A percentile compares a stretch with the other conserved stretches of the same genome.
Evolutionary conservation across 768 basidiomycete genomes (phyloP).

Genomic region (Gyrodon lividus): DNA sequence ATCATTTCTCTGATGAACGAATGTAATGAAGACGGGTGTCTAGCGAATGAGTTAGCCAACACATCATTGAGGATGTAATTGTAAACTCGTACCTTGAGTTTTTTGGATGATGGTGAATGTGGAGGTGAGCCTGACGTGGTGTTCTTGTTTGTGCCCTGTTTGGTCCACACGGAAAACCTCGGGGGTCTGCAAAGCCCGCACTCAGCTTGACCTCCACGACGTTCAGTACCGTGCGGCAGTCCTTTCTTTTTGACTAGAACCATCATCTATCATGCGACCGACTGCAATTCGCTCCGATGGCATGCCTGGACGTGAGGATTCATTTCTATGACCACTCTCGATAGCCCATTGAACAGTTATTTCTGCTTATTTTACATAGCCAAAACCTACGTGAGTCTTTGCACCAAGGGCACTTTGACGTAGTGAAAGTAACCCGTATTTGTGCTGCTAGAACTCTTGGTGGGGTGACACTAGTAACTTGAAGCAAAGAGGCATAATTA

Average conservation of each 20-base stretch:
- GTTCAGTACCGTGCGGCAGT: not conserved
- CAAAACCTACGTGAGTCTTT: conserved; percentile 74
- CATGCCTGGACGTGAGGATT: conserved; percentile 79
- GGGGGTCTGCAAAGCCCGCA: conserved; percentile 1
- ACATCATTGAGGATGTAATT: not conserved
- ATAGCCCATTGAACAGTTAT: conserved; percentile 1
- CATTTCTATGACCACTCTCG: not conserved
- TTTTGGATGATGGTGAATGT: conserved; percentile 1
- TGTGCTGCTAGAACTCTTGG: conserved; percentile 67
- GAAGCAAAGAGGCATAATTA: conserved; percentile 73
- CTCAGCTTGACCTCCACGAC: not conserved
- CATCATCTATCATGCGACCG: conserved; percentile 42
- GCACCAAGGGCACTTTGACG: not conserved
- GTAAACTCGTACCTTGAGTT: conserved; percentile 16
- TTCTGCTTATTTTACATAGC: conserved; percentile 40
- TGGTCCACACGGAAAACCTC: conserved; percentile 33
- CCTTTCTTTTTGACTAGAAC: conserved; percentile 6
- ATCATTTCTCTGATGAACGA: conserved; percentile 54
- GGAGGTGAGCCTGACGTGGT: conserved; percentile 3
- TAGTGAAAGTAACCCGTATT: not conserved
- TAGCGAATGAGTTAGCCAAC: not conserved
- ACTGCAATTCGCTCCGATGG: conserved; percentile 59
- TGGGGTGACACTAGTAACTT: conserved; percentile 78
- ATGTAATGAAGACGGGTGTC: conserved; percentile 8
- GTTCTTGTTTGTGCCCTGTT: conserved; percentile 33